Conservation (phyloP, 495 filamentous ascomycete genomes). For the Penicillium flavigenum region DNA sequence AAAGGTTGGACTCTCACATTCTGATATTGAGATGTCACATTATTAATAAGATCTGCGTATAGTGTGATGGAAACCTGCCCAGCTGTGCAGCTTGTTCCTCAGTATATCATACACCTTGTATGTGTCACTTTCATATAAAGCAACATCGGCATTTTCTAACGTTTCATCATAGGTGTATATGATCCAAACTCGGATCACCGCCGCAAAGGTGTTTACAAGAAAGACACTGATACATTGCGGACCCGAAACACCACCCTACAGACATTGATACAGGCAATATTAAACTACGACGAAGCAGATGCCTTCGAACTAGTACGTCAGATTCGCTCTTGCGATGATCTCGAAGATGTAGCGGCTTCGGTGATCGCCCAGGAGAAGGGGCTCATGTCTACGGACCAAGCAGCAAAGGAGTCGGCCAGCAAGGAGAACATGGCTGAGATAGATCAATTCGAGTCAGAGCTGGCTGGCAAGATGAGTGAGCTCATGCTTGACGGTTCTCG, state of each 20-base stretch:
- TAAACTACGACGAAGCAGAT: slow-evolving; percentile 80
- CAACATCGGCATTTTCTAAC: slow-evolving; percentile 1
- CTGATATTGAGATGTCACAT: not conserved
- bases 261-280: slow-evolving; percentile 86
- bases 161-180: slow-evolving; percentile 61
- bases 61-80: slow-evolving; percentile 91
- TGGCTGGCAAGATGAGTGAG: slow-evolving; percentile 92
- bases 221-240: slow-evolving; percentile 87
- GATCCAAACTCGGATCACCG: slow-evolving; percentile 95
- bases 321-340: slow-evolving; percentile 87
- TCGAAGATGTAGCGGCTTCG: slow-evolving; percentile 85
- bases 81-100: slow-evolving; percentile 93
- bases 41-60: slow-evolving; percentile 20
- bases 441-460: slow-evolving; percentile 76
- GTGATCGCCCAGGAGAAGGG: slow-evolving; percentile 60
- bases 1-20: slow-evolving; percentile 52
- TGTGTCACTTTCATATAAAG: not conserved
- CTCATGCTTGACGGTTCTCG: slow-evolving; percentile 87
- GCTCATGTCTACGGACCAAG: slow-evolving; percentile 19
- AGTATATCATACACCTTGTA: slow-evolving; percentile 81
- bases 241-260: slow-evolving; percentile 86
- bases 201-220: slow-evolving; percentile 93
- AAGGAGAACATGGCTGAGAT: slow-evolving; percentile 30
- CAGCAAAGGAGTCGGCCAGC: slow-evolving; percentile 24
- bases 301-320: slow-evolving; percentile 77